phyloP scores from a whole-genome alignment of 306 rosid species.

The Corylus americana region DNA sequence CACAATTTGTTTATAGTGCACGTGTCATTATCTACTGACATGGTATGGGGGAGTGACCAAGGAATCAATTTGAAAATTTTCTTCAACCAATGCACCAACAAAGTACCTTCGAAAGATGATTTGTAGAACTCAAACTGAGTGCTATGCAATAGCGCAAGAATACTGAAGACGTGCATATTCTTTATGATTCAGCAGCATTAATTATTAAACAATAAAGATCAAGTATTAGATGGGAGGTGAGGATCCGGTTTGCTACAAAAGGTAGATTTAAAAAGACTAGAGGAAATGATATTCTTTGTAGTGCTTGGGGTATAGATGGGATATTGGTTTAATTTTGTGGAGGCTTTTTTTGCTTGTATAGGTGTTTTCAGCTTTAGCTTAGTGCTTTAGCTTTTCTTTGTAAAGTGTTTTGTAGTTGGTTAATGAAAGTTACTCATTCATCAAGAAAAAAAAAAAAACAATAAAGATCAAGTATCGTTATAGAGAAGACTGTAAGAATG shows the following conservation, averaged over 20 bases:
- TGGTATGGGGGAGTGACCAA: constrained; percentile 3
- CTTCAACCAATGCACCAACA: constrained; percentile 10
- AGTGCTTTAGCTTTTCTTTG: too few relatives aligned
- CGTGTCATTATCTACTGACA: not conserved
- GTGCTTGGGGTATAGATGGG: too few relatives aligned
- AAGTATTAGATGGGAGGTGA: too few relatives aligned
- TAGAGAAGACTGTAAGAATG: constrained; percentile 20
- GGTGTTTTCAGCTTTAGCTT: too few relatives aligned
- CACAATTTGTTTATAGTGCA: not conserved
- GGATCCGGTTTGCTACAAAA: too few relatives aligned
- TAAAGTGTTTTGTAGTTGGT: too few relatives aligned
- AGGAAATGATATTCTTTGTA: too few relatives aligned
- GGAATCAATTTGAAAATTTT: constrained; percentile 4
- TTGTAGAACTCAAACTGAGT: constrained; percentile 14
- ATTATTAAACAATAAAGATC: not conserved
- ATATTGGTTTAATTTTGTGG: too few relatives aligned
- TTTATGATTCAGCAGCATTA: not conserved
- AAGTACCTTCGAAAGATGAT: not conserved
- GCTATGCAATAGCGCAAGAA: constrained; percentile 11
- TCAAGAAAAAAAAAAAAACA: too few relatives aligned
- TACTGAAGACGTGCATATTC: constrained; percentile 6
- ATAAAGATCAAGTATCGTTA: not conserved
- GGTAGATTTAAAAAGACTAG: too few relatives aligned
- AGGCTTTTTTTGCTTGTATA: too few relatives aligned
- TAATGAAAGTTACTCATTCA: too few relatives aligned